A percentile compares a stretch with the other conserved stretches of the same genome.
These are phyloP conservation scores for Aureobasidium sp. DNA, from an alignment of 2,329 filamentous ascomycete species.

Conservation along the genomic window DNA sequence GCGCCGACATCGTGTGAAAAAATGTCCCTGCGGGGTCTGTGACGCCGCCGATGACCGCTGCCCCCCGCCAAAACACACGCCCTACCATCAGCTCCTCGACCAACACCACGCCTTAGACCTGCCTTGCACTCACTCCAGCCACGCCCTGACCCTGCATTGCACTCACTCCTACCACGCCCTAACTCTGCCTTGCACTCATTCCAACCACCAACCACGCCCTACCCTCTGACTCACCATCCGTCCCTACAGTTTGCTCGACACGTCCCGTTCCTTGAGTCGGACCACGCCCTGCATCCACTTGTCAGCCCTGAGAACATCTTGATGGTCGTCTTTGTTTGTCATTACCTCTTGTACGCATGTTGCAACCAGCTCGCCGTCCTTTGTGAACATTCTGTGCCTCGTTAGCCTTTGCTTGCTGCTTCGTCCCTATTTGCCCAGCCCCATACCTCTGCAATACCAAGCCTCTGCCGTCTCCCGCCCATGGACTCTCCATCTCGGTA, in stretches of 20 bases:
- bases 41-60: conserved; percentile 2
- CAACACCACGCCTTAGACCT: not conserved
- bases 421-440: too few species aligned
- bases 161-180: not conserved
- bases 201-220: not conserved
- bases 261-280: conserved; percentile 37
- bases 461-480: conserved; percentile 70
- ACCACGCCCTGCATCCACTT: conserved; percentile 41
- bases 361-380: conserved; percentile 65
- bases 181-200: not conserved
- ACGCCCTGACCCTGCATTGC: not conserved
- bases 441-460: conserved; percentile 59
- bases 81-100: not conserved
- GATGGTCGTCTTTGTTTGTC: not conserved
- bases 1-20: conserved; percentile 12
- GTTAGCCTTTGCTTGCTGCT: not conserved
- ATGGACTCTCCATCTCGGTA: conserved; percentile 71
- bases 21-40: not conserved
- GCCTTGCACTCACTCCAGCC: not conserved
- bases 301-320: conserved; percentile 19
- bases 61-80: not conserved
- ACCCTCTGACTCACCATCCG: not conserved
- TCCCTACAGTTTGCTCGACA: not conserved
- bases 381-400: conserved; percentile 50
- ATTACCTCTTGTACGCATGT: conserved; percentile 71